These are phyloP conservation scores for Cokeromyces recurvatus DNA, from an alignment of 371 early-diverging fungal species.

Conservation along the genomic window DNA sequence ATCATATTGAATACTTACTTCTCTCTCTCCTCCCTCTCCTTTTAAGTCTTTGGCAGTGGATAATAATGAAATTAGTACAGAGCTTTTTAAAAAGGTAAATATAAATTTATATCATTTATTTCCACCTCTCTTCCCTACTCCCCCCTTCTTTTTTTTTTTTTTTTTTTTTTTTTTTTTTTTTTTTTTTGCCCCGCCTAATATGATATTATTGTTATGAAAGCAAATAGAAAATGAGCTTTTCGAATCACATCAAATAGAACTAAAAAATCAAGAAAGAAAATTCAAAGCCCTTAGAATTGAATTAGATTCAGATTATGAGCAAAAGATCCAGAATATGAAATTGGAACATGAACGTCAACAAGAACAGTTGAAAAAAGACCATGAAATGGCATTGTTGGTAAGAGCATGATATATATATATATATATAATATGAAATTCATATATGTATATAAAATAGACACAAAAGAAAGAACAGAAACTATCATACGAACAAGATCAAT, in stretches of 20 bases:
- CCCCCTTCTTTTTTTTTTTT: too few relatives aligned
- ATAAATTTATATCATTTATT: background rate
- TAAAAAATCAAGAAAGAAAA: background rate
- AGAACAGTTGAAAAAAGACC: constrained; percentile 2
- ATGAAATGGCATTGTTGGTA: constrained; percentile 3
- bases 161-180: background rate
- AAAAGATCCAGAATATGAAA: background rate
- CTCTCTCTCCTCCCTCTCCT: too few relatives aligned
- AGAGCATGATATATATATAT: background rate
- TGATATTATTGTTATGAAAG: background rate
- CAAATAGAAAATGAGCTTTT: too few relatives aligned
- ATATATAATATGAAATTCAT: constrained; percentile 3
- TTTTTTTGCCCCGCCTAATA: too few relatives aligned
- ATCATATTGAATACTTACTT: too few relatives aligned
- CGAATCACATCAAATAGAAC: too few relatives aligned
- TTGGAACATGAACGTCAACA: background rate
- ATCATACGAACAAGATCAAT: too few relatives aligned
- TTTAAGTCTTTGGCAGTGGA: background rate
- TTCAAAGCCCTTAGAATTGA: background rate
- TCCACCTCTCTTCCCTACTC: too few relatives aligned
- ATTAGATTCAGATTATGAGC: background rate
- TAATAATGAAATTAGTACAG: background rate
- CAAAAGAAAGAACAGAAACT: constrained; percentile 1
- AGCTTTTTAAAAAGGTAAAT: background rate
- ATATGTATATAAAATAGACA: background rate